Conservation (phyloP, 768 basidiomycete genomes). For the Leccinum uliginosum region DNA sequence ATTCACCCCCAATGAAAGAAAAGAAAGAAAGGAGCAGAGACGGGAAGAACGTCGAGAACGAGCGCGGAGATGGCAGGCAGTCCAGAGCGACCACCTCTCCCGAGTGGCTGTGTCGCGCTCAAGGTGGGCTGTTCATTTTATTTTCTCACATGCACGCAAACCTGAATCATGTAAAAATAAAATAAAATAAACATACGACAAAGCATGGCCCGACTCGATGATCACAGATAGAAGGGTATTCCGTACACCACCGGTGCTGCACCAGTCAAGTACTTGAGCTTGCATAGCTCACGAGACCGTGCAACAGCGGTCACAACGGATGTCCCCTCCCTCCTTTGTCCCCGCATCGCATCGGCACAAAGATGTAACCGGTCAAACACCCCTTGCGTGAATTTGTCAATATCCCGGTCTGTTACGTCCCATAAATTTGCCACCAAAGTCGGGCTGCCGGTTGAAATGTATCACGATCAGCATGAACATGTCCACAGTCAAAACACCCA, state of each 20-base stretch:
- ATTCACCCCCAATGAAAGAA: not conserved
- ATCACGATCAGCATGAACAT: not conserved
- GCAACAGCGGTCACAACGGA: constrained; percentile 78
- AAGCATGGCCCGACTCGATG: too few species aligned
- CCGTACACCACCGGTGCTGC: constrained; percentile 95
- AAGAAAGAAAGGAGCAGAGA: not conserved
- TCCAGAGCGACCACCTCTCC: constrained; percentile 4
- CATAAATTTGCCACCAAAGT: constrained; percentile 92
- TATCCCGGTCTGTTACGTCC: constrained; percentile 98
- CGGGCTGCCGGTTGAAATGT: constrained; percentile 48
- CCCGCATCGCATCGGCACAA: constrained; percentile 24
- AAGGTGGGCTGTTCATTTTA: not conserved
- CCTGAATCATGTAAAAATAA: not conserved
- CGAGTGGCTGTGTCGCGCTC: constrained; percentile 10
- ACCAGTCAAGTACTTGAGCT: constrained; percentile 90
- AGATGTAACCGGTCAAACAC: constrained; percentile 75
- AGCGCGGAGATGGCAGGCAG: not conserved
- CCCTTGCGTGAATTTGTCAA: constrained; percentile 84
- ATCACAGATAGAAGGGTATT: constrained; percentile 80
- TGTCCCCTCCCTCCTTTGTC: constrained; percentile 14
- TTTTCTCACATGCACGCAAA: not conserved
- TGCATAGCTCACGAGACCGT: constrained; percentile 73
- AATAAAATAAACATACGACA: not conserved
- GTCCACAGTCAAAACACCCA: constrained; percentile 41
- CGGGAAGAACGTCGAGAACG: not conserved